Evolutionary conservation across 768 basidiomycete genomes (phyloP).

Genomic region (Leccinum fibrillosum): DNA sequence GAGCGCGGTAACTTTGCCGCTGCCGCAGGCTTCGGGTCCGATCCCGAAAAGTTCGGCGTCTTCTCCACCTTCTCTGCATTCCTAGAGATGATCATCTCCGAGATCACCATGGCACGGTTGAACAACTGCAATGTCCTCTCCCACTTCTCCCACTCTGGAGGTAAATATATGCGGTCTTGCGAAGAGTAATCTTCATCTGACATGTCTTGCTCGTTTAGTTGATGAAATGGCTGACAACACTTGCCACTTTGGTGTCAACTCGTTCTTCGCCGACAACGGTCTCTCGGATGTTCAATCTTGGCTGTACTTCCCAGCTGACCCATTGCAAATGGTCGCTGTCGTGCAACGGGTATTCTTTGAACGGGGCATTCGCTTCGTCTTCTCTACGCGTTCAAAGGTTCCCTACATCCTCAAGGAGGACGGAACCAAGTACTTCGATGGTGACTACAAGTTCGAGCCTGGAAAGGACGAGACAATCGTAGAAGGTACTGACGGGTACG

Average conservation of each 20-base stretch:
- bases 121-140: constrained; percentile 85
- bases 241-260: constrained; percentile 75
- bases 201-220: constrained; percentile 34
- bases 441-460: constrained; percentile 73
- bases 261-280: constrained; percentile 85
- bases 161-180: constrained; percentile 35
- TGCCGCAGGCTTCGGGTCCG: constrained; percentile 86
- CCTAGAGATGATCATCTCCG: constrained; percentile 87
- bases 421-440: constrained; percentile 64
- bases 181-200: background rate
- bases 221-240: constrained; percentile 68
- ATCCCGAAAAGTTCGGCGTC: constrained; percentile 76
- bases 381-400: constrained; percentile 87
- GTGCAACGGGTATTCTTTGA: constrained; percentile 80
- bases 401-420: constrained; percentile 82
- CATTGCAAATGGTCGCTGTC: constrained; percentile 75
- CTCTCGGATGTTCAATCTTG: constrained; percentile 74
- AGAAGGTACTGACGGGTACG: constrained; percentile 77
- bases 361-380: constrained; percentile 78
- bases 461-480: constrained; percentile 82
- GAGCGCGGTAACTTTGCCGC: constrained; percentile 82
- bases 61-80: constrained; percentile 92
- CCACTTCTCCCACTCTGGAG: constrained; percentile 89
- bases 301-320: constrained; percentile 88
- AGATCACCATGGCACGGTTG: constrained; percentile 89